phyloP scores from a whole-genome alignment of 2,329 filamentous ascomycete species.

The Phialophora tarda region DNA sequence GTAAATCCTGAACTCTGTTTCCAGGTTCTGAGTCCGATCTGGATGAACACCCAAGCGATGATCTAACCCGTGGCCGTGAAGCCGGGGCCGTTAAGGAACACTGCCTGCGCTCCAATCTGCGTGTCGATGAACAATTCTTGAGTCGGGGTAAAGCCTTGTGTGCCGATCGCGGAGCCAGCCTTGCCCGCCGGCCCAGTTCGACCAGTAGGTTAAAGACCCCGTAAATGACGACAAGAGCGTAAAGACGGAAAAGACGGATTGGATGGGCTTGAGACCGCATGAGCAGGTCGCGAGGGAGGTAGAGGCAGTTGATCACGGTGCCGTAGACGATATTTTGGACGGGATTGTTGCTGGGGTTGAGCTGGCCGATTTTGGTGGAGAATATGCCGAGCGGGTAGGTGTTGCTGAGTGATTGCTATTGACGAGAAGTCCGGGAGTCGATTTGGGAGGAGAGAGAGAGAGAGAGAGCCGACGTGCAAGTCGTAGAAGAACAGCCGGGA shows the following conservation, averaged over 20 bases:
- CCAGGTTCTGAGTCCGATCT: conserved; percentile 50
- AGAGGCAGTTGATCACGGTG: conserved; percentile 57
- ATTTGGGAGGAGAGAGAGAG: background rate
- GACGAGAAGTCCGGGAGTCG: background rate
- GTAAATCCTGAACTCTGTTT: conserved; percentile 53
- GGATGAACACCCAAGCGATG: conserved; percentile 55
- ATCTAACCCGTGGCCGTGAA: conserved; percentile 57
- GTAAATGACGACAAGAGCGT: conserved; percentile 60
- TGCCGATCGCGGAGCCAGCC: conserved; percentile 58
- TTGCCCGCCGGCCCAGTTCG: conserved; percentile 59
- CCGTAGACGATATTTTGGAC: conserved; percentile 52
- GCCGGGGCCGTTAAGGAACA: conserved; percentile 58
- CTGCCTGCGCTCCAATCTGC: conserved; percentile 55
- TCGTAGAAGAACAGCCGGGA: too few relatives aligned
- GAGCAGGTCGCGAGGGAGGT: conserved; percentile 55
- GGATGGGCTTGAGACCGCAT: conserved; percentile 54
- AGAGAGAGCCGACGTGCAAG: background rate
- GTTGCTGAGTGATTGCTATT: too few relatives aligned
- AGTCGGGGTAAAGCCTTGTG: conserved; percentile 59
- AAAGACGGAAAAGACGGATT: conserved; percentile 53
- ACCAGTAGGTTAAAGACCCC: conserved; percentile 58
- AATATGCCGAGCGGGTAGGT: conserved; percentile 59
- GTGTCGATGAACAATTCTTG: conserved; percentile 52
- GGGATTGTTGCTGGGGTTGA: conserved; percentile 51
- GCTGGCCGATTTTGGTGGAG: conserved; percentile 57